Percentiles rank a stretch among this genome's conserved stretches.
Evolutionary conservation across 2,329 filamentous ascomycete genomes (phyloP).

Genomic region (Fusarium dlaminii): DNA sequence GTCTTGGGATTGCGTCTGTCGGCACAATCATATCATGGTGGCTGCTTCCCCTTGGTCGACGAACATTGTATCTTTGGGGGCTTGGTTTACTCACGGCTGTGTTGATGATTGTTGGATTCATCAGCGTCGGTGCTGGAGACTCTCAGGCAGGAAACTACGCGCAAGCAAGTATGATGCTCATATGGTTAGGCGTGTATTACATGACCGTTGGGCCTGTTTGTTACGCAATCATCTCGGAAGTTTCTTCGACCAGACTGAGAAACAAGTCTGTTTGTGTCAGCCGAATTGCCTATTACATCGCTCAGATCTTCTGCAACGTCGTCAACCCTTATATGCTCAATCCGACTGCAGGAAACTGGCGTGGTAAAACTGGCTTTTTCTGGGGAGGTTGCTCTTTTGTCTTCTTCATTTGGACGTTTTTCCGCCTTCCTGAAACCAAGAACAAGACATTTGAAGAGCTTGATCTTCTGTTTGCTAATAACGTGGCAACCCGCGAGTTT

Average conservation of each 20-base stretch:
- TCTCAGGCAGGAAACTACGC: slow-evolving; percentile 17
- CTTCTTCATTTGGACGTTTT: slow-evolving; percentile 58
- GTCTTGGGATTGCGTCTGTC: slow-evolving; percentile 28
- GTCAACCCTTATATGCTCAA: slow-evolving; percentile 44
- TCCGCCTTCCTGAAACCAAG: slow-evolving; percentile 60
- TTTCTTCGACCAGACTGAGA: slow-evolving; percentile 49
- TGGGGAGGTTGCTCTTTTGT: slow-evolving; percentile 49
- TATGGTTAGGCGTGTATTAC: slow-evolving; percentile 53
- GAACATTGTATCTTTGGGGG: slow-evolving; percentile 27
- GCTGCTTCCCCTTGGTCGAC: slow-evolving; percentile 23
- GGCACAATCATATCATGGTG: slow-evolving; percentile 31
- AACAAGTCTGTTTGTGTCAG: slow-evolving; percentile 52
- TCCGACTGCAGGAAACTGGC: slow-evolving; percentile 42
- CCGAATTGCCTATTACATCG: slow-evolving; percentile 41
- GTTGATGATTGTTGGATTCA: slow-evolving; percentile 18
- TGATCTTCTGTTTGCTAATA: slow-evolving; percentile 61
- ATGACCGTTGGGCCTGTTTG: slow-evolving; percentile 53
- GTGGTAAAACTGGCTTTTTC: slow-evolving; percentile 51
- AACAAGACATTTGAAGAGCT: slow-evolving; percentile 59
- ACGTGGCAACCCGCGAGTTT: slow-evolving; percentile 52
- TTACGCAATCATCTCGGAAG: slow-evolving; percentile 53
- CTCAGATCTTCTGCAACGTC: slow-evolving; percentile 39
- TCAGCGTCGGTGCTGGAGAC: slow-evolving; percentile 41
- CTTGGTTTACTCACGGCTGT: slow-evolving; percentile 8
- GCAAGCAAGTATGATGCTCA: slow-evolving; percentile 50